Conservation (phyloP, 1,284 basidiomycete species). For the Ustilago vetiveriae region DNA sequence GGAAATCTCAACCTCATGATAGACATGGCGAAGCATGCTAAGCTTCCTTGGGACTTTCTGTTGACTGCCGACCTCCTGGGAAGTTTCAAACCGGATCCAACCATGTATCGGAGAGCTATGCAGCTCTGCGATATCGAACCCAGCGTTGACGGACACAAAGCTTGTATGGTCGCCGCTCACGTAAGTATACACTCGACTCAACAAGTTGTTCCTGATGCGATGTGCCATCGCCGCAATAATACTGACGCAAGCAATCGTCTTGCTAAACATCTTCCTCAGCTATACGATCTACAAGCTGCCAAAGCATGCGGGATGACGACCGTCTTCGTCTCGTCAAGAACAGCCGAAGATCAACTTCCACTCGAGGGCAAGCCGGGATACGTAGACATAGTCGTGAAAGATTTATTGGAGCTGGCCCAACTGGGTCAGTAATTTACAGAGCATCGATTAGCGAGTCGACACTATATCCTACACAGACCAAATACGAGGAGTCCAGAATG, state of each 20-base stretch:
- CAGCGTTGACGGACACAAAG: constrained; percentile 1
- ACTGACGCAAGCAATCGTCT: too few species aligned
- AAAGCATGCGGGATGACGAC: constrained; percentile 38
- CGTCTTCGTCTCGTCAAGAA: constrained; percentile 31
- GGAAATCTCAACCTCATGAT: constrained; percentile 39
- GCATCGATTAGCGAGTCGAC: too few species aligned
- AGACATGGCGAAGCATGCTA: constrained; percentile 29
- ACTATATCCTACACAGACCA: too few species aligned
- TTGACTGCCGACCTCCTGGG: constrained; percentile 29
- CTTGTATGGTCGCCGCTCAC: constrained; percentile 35
- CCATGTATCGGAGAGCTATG: constrained; percentile 26
- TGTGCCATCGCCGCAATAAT: too few species aligned
- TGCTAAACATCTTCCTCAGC: constrained; percentile 5
- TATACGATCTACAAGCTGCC: constrained; percentile 35
- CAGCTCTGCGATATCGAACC: constrained; percentile 22
- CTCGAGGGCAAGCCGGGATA: constrained; percentile 25
- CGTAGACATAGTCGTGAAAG: constrained; percentile 28
- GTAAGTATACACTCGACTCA: constrained; percentile 5
- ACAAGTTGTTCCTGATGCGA: not conserved
- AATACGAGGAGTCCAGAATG: too few species aligned
- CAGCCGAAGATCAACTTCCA: constrained; percentile 26
- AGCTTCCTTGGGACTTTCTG: constrained; percentile 34
- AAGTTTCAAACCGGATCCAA: constrained; percentile 29
- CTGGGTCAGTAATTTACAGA: constrained; percentile 9
- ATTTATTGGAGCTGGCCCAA: constrained; percentile 20